Percentiles rank a stretch among this genome's conserved stretches.
Evolutionary conservation across 345 rosid genomes (phyloP).

Genomic region (Brassica incana): DNA sequence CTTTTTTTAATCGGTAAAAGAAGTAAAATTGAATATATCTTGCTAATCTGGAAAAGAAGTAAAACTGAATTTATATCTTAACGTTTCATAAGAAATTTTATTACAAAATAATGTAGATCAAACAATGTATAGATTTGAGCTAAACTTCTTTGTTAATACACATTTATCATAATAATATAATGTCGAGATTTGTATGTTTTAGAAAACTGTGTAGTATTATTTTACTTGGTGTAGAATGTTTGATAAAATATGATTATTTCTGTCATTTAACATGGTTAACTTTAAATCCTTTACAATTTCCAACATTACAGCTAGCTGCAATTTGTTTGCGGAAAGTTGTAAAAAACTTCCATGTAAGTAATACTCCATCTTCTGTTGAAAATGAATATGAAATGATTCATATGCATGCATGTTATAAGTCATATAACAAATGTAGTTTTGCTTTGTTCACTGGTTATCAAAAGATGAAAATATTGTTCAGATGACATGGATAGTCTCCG

Average conservation of each 20-base stretch:
- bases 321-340: neutral
- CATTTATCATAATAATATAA: neutral
- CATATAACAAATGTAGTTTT: neutral
- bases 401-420: neutral
- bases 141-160: neutral
- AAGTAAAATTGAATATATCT: neutral
- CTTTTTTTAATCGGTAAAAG: neutral
- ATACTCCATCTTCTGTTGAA: neutral
- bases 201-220: neutral
- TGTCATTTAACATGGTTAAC: slow-evolving; percentile 12
- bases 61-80: neutral
- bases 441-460: neutral
- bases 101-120: neutral
- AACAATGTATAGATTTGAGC: neutral
- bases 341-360: neutral
- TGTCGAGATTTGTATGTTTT: slow-evolving; percentile 13
- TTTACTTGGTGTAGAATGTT: slow-evolving; percentile 10
- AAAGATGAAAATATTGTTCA: neutral
- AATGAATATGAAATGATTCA: neutral
- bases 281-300: slow-evolving; percentile 7
- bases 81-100: neutral
- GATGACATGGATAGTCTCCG: slow-evolving; percentile 17
- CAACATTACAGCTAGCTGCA: slow-evolving; percentile 23
- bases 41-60: neutral
- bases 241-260: slow-evolving; percentile 2